These are phyloP conservation scores for Suillus bovinus DNA, from an alignment of 768 basidiomycete species.

Conservation along the genomic window DNA sequence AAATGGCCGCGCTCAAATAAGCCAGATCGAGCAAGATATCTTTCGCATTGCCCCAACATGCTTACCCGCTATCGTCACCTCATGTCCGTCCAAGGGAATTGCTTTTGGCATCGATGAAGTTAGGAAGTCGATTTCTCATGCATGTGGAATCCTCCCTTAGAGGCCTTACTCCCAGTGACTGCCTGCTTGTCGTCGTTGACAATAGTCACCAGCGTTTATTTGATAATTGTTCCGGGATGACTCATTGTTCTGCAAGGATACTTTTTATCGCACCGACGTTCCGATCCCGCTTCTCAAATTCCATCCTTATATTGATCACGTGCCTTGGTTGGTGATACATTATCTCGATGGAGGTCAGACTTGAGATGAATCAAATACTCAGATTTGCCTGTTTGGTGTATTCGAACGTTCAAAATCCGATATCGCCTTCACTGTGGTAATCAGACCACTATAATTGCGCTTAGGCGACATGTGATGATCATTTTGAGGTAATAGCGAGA, in stretches of 20 bases:
- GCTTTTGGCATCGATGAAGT: conserved; percentile 58
- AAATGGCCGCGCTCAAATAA: conserved; percentile 36
- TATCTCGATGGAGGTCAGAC: not conserved
- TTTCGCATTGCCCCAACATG: conserved; percentile 58
- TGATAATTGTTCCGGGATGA: not conserved
- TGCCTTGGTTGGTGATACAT: not conserved
- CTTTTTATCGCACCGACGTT: not conserved
- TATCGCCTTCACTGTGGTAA: not conserved
- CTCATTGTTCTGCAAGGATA: not conserved
- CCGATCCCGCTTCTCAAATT: not conserved
- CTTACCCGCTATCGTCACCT: conserved; percentile 63
- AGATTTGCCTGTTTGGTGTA: not conserved
- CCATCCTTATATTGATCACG: not conserved
- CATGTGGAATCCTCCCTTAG: conserved; percentile 44
- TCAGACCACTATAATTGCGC: not conserved
- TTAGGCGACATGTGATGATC: not conserved
- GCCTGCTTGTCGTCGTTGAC: not conserved
- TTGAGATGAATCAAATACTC: not conserved
- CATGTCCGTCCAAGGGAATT: conserved; percentile 46
- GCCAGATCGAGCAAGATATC: conserved; percentile 50
- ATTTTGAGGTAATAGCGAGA: not conserved
- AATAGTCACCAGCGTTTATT: not conserved
- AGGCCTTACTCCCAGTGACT: not conserved
- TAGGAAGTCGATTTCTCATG: conserved; percentile 58
- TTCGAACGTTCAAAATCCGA: not conserved